A percentile compares a stretch with the other conserved stretches of the same genome.
These are phyloP conservation scores for Ophiostoma australiae DNA, from an alignment of 2,329 filamentous ascomycete genomes.

Conservation along the genomic window DNA sequence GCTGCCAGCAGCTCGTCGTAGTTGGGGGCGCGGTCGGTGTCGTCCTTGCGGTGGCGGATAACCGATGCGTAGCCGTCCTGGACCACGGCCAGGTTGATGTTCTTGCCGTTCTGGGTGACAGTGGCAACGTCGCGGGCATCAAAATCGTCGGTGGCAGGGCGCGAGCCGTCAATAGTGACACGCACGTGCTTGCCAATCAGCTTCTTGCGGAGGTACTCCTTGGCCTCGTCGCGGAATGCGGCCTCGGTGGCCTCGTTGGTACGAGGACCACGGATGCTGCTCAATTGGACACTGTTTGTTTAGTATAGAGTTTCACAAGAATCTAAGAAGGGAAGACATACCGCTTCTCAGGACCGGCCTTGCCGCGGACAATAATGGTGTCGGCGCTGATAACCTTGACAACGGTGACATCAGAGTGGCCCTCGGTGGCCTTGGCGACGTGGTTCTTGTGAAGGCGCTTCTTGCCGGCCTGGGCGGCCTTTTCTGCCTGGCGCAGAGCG, in stretches of 20 bases:
- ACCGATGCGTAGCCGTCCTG: constrained; percentile 91
- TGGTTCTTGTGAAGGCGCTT: constrained; percentile 77
- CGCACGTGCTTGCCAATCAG: constrained; percentile 94
- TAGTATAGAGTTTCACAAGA: neutral
- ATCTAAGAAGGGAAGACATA: constrained; percentile 1
- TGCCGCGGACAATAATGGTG: constrained; percentile 79
- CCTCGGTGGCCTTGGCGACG: constrained; percentile 61
- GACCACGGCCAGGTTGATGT: constrained; percentile 78
- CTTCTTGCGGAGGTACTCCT: constrained; percentile 91
- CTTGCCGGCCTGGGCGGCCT: constrained; percentile 70
- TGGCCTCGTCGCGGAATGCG: constrained; percentile 86
- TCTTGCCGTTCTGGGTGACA: constrained; percentile 76
- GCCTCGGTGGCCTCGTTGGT: constrained; percentile 79
- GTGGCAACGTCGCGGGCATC: constrained; percentile 94
- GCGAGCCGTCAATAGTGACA: constrained; percentile 82
- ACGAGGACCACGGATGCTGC: constrained; percentile 91
- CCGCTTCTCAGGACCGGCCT: constrained; percentile 79
- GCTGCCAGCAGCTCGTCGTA: constrained; percentile 84
- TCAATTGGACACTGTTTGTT: constrained; percentile 61
- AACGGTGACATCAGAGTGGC: constrained; percentile 74
- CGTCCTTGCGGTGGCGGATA: constrained; percentile 89
- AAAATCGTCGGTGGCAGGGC: constrained; percentile 82
- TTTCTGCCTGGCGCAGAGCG: constrained; percentile 77
- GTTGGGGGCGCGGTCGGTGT: constrained; percentile 86
- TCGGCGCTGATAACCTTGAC: constrained; percentile 83